phyloP scores from a whole-genome alignment of 176 grass and related monocot genomes.

The Raddia distichophylla region DNA sequence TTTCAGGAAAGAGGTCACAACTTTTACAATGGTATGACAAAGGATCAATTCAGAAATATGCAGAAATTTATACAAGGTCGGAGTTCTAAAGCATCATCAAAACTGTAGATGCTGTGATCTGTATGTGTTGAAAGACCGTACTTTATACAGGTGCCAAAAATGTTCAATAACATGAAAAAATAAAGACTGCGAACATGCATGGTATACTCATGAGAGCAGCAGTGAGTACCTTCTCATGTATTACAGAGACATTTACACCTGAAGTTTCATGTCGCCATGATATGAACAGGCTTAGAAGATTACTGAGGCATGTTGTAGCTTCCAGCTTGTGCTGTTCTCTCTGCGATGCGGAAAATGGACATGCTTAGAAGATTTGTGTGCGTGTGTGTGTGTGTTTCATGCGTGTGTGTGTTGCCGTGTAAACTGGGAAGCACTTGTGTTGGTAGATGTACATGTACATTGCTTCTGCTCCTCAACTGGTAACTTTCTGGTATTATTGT shows the following conservation, averaged over 20 bases:
- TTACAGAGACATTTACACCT: neutral
- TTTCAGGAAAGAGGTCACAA: constrained; percentile 83
- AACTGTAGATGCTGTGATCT: constrained; percentile 52
- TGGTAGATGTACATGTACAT: neutral
- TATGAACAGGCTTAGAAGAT: neutral
- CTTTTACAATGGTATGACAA: constrained; percentile 87
- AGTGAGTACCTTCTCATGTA: constrained; percentile 19
- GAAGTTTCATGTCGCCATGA: neutral
- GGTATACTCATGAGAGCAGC: too few relatives aligned
- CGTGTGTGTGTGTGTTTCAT: neutral
- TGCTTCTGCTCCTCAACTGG: neutral
- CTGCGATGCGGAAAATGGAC: neutral
- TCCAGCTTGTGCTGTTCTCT: neutral
- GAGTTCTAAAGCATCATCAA: constrained; percentile 66
- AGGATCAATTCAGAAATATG: constrained; percentile 89
- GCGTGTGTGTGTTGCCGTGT: neutral
- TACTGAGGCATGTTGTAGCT: neutral
- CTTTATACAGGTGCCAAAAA: neutral
- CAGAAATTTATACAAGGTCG: constrained; percentile 83
- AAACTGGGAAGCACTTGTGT: too few relatives aligned
- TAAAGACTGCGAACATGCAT: neutral
- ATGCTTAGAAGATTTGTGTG: too few relatives aligned
- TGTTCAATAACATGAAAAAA: constrained; percentile 13
- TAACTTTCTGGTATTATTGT: neutral
- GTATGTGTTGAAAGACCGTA: constrained; percentile 5